phyloP scores from a whole-genome alignment of 129 eudicot species.

The Scalesia atractyloides region DNA sequence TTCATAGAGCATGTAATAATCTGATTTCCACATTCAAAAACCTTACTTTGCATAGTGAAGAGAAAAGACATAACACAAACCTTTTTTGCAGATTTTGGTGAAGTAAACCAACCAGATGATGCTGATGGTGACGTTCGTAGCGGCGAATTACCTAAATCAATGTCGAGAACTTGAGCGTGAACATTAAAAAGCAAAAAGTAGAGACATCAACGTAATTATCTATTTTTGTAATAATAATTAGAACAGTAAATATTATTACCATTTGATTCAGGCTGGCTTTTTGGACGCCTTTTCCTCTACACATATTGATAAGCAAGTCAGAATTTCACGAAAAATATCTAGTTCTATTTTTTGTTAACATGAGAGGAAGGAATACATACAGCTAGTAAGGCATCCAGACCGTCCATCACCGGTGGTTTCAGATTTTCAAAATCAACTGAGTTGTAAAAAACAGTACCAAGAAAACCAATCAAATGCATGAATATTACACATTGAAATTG shows the following conservation, averaged over 20 bases:
- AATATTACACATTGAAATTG: not conserved
- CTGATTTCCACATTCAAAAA: slow-evolving; percentile 1
- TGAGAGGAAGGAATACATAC: slow-evolving; percentile 50
- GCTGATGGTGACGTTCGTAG: slow-evolving; percentile 52
- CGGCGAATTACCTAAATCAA: slow-evolving; percentile 50
- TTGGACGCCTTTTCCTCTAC: slow-evolving; percentile 65
- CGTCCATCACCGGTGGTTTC: slow-evolving; percentile 84
- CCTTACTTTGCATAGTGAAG: not conserved
- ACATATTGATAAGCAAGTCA: slow-evolving; percentile 20
- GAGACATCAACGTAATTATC: not conserved
- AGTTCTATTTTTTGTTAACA: not conserved
- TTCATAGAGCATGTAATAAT: slow-evolving; percentile 6
- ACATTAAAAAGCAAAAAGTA: not conserved
- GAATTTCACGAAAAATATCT: not conserved
- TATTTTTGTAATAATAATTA: not conserved
- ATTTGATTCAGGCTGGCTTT: slow-evolving; percentile 60
- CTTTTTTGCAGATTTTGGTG: slow-evolving; percentile 86
- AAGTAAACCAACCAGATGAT: slow-evolving; percentile 74
- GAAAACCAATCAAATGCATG: not conserved
- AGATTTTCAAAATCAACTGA: slow-evolving; percentile 76
- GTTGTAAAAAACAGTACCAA: slow-evolving; percentile 10
- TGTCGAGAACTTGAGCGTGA: slow-evolving; percentile 1
- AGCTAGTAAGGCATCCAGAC: slow-evolving; percentile 65
- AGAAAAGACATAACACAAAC: slow-evolving; percentile 29
- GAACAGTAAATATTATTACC: slow-evolving; percentile 42